Evolutionary conservation across 371 early-diverging fungal genomes (phyloP), one percentile per base, ranked within the genome.

Genomic region (Chytridiales sp.): DNA sequence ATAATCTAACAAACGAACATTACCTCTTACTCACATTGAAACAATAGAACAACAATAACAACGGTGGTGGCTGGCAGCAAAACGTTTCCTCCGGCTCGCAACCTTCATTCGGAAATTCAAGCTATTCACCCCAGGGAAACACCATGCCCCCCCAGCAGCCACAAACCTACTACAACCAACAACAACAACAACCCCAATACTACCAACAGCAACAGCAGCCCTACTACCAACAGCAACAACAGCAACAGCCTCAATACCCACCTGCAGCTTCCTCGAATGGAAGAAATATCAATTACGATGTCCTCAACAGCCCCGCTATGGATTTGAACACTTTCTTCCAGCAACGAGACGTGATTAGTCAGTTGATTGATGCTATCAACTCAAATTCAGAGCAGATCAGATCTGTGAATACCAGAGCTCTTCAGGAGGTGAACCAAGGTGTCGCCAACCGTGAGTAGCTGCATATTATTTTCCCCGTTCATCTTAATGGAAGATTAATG

Each of bases 281-380:
- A 13, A 29, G 22, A 5, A 41, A 35, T 8, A 17, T 32, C 5
- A 29, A 19, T 11, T 40, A 47, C 24, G 32, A 4, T 11, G 9
- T 47, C 13, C 36, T 62, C 32, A 38, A 35, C 2, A 27, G 32
- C 4, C 56, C 62, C 6, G 62, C 62, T n/a, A 1, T 15, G n/a
- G 47, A 41, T 42, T 27, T 39, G 49, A 50, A 62, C 56, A 54
- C 54, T 11, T 62, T 62, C 49, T 61, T 56, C 49, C 49, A 56
- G 15, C 62, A 56, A 21, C 36, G 62, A 54, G 62, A 62, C 39
- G 9, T 62, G n/a, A 19, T 62, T 29, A 62, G 31, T n/a, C 47
- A 55, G 47, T 54, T 49, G 51, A 62, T 55, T 46, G 35, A 34
- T 22, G 21, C 26, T 29, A 56, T 62, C 43, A 36, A 49, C 15